A percentile compares a stretch with the other conserved stretches of the same genome.
phyloP scores from a whole-genome alignment of 345 rosid genomes.

The Microcos paniculata region DNA sequence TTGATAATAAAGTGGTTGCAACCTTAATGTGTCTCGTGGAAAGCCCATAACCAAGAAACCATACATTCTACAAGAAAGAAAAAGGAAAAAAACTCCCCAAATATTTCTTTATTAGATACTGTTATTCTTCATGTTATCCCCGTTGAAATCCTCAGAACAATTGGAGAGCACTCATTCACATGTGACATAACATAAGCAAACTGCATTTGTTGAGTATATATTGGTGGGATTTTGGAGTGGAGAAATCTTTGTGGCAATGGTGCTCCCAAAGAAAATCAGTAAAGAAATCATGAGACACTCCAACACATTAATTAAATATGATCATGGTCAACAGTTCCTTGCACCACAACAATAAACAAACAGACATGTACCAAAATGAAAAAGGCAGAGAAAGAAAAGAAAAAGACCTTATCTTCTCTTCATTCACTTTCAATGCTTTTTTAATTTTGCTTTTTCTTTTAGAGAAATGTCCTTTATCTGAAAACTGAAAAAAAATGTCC shows the following conservation, averaged over 20 bases:
- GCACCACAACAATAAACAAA: conserved; percentile 14
- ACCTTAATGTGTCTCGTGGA: not conserved
- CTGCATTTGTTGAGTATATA: not conserved
- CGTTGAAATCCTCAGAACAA: not conserved
- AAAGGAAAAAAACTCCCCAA: not conserved
- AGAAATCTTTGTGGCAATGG: conserved; percentile 1
- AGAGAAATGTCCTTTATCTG: not conserved
- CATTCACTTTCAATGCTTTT: conserved; percentile 15
- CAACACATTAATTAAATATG: conserved; percentile 9
- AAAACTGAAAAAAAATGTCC: conserved; percentile 15
- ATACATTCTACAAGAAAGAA: not conserved
- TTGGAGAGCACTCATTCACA: not conserved
- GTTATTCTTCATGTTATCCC: not conserved
- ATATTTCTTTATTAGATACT: too few species aligned
- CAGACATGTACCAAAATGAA: not conserved
- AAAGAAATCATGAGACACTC: conserved; percentile 17
- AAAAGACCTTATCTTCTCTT: conserved; percentile 26
- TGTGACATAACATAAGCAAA: not conserved
- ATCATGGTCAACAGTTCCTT: conserved; percentile 10
- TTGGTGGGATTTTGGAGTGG: not conserved
- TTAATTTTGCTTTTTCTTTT: not conserved
- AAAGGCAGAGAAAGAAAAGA: not conserved
- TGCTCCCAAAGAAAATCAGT: conserved; percentile 4
- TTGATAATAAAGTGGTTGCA: not conserved
- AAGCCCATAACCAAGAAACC: not conserved